These are phyloP conservation scores for Cutaneotrichosporon sp. DNA, from an alignment of 1,284 basidiomycete species.

Conservation along the genomic window DNA sequence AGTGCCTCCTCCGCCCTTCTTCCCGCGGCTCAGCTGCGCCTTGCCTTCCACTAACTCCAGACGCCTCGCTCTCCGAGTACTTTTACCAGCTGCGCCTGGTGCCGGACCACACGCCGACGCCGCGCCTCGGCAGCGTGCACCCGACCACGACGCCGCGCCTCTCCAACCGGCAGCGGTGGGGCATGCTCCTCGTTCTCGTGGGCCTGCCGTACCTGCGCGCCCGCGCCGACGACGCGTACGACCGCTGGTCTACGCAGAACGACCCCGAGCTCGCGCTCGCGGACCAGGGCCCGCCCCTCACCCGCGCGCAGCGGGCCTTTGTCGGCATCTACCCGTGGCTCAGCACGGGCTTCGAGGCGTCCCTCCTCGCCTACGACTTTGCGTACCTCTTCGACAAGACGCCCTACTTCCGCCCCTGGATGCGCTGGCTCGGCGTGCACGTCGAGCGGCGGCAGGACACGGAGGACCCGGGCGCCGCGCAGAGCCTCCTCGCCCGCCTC, in stretches of 20 bases:
- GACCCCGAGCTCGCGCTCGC: conserved; percentile 22
- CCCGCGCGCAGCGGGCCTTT: conserved; percentile 54
- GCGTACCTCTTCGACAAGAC: conserved; percentile 88
- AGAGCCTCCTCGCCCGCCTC: conserved; percentile 25
- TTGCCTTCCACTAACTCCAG: conserved; percentile 30
- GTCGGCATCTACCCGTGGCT: conserved; percentile 77
- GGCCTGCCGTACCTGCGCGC: conserved; percentile 86
- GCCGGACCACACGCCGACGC: conserved; percentile 32
- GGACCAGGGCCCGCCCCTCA: conserved; percentile 34
- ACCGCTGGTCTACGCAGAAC: conserved; percentile 60
- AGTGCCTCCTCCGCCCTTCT: no score
- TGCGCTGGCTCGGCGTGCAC: conserved; percentile 78
- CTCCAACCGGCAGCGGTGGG: conserved; percentile 52
- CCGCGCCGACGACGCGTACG: conserved; percentile 87
- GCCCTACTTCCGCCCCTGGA: conserved; percentile 88
- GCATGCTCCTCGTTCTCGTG: conserved; percentile 77
- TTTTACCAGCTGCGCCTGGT: conserved; percentile 47
- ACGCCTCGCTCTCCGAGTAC: conserved; percentile 51
- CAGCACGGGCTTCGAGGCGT: conserved; percentile 74
- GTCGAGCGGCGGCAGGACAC: conserved; percentile 34
- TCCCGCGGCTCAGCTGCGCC: no score
- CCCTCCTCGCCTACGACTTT: conserved; percentile 81
- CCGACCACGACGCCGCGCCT: conserved; percentile 24
- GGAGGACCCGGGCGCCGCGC: conserved; percentile 18
- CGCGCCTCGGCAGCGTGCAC: conserved; percentile 28